Evolutionary conservation across 75 land plant genomes (phyloP), one percentile per base, ranked within the genome.

Genomic region (Chamaecyparis obtusa): DNA sequence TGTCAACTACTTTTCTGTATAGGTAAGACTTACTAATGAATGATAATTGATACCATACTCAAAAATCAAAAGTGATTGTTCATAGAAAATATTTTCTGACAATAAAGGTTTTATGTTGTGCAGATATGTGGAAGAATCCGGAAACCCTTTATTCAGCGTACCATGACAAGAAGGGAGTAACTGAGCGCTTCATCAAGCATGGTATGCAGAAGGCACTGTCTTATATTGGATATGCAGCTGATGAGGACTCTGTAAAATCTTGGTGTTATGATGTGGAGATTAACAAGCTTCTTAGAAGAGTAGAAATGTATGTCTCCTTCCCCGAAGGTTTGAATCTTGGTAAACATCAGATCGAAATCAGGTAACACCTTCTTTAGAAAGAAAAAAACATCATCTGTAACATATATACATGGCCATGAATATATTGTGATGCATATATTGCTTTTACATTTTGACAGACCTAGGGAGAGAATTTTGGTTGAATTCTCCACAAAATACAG

Each of bases 291-390:
- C 57, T 89, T 27, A 82, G 82, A 41, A 88, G 82, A 85, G 92
- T 91, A 41, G 92, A 91, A 55, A 91, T 91, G 92, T 91, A 89
- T 72, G 74, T 91, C 39, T 85, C 24, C 11, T 90, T 90, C 82
- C 48, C 85, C 46, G 3, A 55, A 33, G 91, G 83, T n/a, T 74
- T 90, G 44, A 19, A 7, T 5, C 69, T 90, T 46, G 30, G 46
- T 17, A 44, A 86, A 41, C 85, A 83, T 57, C 54, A 90, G 27
- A 60, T 90, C 10, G 69, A 86, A 83, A 85, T 90, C 83, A 90
- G 86, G 91, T 90, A 85, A 56, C 19, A 17, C 19, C n/a, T n/a
- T n/a, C 79, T 69, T 24, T 30, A 32, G 32, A 69, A 9, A 7
- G 2, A n/a, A 24, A 24, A 69, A 69, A 30, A 5, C 60, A 56